These are phyloP conservation scores for Allantophomopsis lycopodina DNA, from an alignment of 2,329 filamentous ascomycete genomes.

Conservation along the genomic window DNA sequence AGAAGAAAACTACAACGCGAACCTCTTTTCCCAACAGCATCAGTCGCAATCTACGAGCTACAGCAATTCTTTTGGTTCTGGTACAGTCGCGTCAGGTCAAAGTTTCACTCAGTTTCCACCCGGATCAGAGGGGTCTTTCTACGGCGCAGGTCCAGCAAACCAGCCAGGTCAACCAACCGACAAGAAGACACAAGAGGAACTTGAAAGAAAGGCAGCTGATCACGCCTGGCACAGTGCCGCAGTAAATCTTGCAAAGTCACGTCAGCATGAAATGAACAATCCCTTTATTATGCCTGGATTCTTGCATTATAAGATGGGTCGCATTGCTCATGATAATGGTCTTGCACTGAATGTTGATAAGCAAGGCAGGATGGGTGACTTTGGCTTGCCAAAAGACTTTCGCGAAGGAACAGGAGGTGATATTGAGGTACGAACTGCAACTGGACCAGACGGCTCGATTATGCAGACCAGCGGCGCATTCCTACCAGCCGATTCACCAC, in stretches of 20 bases:
- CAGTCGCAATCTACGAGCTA: slow-evolving; percentile 37
- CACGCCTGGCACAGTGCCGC: slow-evolving; percentile 54
- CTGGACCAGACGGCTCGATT: slow-evolving; percentile 49
- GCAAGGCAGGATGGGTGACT: slow-evolving; percentile 33
- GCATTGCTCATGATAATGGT: slow-evolving; percentile 43
- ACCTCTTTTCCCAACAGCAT: slow-evolving; percentile 21
- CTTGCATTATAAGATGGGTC: slow-evolving; percentile 31
- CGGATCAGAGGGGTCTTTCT: slow-evolving; percentile 42
- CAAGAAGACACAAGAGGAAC: slow-evolving; percentile 43
- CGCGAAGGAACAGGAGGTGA: slow-evolving; percentile 4
- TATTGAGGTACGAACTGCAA: slow-evolving; percentile 38
- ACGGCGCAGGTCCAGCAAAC: slow-evolving; percentile 51
- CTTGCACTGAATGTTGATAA: slow-evolving; percentile 39
- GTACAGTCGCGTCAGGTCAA: slow-evolving; percentile 23
- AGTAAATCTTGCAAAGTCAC: slow-evolving; percentile 34
- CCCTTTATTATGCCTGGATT: slow-evolving; percentile 11
- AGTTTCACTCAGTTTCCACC: slow-evolving; percentile 41
- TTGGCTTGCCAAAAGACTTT: slow-evolving; percentile 16
- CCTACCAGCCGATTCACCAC: slow-evolving; percentile 59
- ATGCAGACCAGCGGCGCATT: slow-evolving; percentile 53
- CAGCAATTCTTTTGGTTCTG: slow-evolving; percentile 22
- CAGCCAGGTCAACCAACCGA: slow-evolving; percentile 35
- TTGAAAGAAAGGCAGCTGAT: slow-evolving; percentile 50
- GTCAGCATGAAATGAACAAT: slow-evolving; percentile 41
- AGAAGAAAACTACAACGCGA: slow-evolving; percentile 71